Base-by-base conservation (phyloP, 805 yeast genomes). In the Pichia californica region DNA sequence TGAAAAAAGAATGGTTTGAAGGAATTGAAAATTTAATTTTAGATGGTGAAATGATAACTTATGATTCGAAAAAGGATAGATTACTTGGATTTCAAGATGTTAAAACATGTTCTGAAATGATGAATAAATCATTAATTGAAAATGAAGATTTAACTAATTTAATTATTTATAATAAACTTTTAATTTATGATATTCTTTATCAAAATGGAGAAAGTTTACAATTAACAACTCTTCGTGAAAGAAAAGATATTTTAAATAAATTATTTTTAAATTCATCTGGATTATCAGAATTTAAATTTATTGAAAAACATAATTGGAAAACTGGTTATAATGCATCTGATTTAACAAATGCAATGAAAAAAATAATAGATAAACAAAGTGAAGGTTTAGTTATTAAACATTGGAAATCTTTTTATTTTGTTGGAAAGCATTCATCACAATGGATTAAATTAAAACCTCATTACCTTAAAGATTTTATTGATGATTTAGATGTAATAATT, bases 401-500 rank as follows among this genome's bases (percentile, higher is more conserved):
- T 49, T 74, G 79, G 1, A 59, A 65, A 11, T 70, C 83, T 2
- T 63, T 58, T 14, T 91, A 91, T 58, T 57, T 63, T 3, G 70
- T 84, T 14, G 86, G 78, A n/a, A 73, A 71, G 28, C 65, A 88
- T 39, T 70, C 71, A 34, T 74, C 73, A 15, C 41, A 44, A n/a
- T 91, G 97, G 96, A 67, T 88, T 14, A 91, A 91, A 56, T 75
- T 91, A 2, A 91, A 91, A 59, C 98, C 98, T 0, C 96, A 89
- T 52, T 89, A 88, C 56, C 66, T 88, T 41, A 83, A 79, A 43
- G 87, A 83, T 46, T 83, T 84, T 60, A 96, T 96, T 9, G 95
- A 88, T 50, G 84, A 85, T 54, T 67, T 88, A 48, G 98, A 91
- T 60, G 59, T 88, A 38, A 68, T 80, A 3, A 75, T 91, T 0